These are phyloP conservation scores for Aureobasidium sp. DNA, from an alignment of 2,329 filamentous ascomycete species.

Conservation along the genomic window DNA sequence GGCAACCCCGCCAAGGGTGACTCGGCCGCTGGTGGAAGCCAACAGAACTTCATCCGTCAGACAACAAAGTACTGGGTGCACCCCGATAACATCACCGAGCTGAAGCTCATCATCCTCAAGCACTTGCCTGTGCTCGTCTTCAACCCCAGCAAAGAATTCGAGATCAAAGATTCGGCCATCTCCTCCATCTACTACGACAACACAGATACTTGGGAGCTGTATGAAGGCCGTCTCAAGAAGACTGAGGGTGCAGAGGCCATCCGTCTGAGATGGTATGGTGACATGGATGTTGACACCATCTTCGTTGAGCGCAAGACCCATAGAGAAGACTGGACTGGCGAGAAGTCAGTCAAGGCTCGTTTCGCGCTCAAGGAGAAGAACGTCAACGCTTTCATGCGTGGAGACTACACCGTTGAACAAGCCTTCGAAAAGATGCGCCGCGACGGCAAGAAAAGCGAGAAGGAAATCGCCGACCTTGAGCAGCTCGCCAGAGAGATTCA, in stretches of 20 bases:
- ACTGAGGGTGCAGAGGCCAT: conserved; percentile 96
- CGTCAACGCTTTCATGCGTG: conserved; percentile 81
- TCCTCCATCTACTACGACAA: conserved; percentile 99
- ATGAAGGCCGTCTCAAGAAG: conserved; percentile 91
- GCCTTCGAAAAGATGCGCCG: conserved; percentile 96
- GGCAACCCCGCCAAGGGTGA: conserved; percentile 91
- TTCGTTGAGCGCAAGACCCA: conserved; percentile 98
- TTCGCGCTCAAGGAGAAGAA: conserved; percentile 97
- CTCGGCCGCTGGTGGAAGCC: conserved; percentile 78
- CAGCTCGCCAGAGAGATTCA: conserved; percentile 86
- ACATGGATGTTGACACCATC: conserved; percentile 90
- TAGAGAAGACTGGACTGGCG: conserved; percentile 97
- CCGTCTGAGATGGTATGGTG: conserved; percentile 92
- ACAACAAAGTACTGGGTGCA: conserved; percentile 99
- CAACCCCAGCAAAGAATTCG: conserved; percentile 95
- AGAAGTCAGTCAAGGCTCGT: conserved; percentile 96
- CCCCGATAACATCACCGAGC: conserved; percentile 92
- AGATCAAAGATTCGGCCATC: conserved; percentile 82
- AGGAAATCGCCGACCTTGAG: conserved; percentile 86
- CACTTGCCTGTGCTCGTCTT: conserved; percentile 96
- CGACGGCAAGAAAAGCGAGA: conserved; percentile 87
- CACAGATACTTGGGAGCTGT: conserved; percentile 85
- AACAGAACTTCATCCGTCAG: conserved; percentile 93
- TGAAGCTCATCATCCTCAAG: conserved; percentile 96
- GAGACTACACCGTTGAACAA: conserved; percentile 74